phyloP scores from a whole-genome alignment of 805 yeast genomes.

The Cyberlindnera xishuangbannaensis region DNA sequence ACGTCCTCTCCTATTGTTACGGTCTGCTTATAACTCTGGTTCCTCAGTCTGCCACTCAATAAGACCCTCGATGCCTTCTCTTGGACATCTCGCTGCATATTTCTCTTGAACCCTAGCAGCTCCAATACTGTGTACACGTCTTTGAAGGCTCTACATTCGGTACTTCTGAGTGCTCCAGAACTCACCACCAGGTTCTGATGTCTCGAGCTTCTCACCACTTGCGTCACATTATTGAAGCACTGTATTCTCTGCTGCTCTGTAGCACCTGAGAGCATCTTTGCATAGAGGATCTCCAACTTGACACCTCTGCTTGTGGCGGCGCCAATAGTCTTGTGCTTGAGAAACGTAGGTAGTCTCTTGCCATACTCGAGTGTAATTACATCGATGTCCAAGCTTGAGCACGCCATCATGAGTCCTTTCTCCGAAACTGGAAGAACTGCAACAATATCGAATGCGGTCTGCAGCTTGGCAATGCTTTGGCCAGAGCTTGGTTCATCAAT shows the following conservation, averaged over 20 bases:
- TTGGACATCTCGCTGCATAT: constrained; percentile 47
- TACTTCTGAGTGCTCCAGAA: constrained; percentile 59
- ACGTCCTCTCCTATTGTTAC: constrained; percentile 47
- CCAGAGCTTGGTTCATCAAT: constrained; percentile 76
- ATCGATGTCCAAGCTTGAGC: constrained; percentile 75
- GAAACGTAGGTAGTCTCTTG: constrained; percentile 61
- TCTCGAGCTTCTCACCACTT: constrained; percentile 76
- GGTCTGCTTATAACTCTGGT: constrained; percentile 73
- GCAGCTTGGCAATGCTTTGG: constrained; percentile 43
- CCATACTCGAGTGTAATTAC: constrained; percentile 67
- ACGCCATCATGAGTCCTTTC: constrained; percentile 67
- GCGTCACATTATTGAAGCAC: constrained; percentile 65
- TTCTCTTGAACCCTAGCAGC: constrained; percentile 62
- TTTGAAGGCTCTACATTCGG: constrained; percentile 56
- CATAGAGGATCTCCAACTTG: constrained; percentile 72
- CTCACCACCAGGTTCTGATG: constrained; percentile 73
- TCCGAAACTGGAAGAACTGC: constrained; percentile 81
- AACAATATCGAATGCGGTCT: constrained; percentile 62
- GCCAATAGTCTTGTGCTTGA: constrained; percentile 80
- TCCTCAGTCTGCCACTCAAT: constrained; percentile 68
- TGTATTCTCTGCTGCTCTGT: constrained; percentile 39
- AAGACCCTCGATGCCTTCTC: constrained; percentile 59
- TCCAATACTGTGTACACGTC: constrained; percentile 65
- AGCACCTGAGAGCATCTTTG: constrained; percentile 40
- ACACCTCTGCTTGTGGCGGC: constrained; percentile 81